These are phyloP conservation scores for Ceratocystis destructans DNA, from an alignment of 2,329 filamentous ascomycete species.

Conservation along the genomic window DNA sequence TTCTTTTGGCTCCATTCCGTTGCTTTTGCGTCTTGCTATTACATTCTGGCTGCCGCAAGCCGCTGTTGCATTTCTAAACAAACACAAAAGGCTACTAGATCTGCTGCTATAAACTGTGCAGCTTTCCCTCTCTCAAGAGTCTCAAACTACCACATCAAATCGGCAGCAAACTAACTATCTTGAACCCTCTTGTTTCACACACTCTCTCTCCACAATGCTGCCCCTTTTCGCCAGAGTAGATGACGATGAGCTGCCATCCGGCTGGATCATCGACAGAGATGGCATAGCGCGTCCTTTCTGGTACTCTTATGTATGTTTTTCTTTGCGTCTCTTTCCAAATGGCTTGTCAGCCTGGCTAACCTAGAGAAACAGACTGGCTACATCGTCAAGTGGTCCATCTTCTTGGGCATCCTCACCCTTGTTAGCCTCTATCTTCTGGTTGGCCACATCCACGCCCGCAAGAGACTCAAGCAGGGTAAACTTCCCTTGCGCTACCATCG, in stretches of 20 bases:
- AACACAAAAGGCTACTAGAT: background rate
- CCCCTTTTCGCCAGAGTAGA: background rate
- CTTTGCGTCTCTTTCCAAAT: background rate
- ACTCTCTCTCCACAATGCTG: background rate
- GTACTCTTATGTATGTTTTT: conserved; percentile 22
- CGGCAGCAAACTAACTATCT: background rate
- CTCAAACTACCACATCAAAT: background rate
- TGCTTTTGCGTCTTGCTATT: background rate
- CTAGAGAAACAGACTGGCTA: conserved; percentile 37
- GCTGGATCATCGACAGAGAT: conserved; percentile 23
- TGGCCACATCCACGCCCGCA: conserved; percentile 57
- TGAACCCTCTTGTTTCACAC: background rate
- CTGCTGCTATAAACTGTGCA: background rate
- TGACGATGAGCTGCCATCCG: conserved; percentile 21
- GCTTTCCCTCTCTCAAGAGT: background rate
- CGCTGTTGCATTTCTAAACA: background rate
- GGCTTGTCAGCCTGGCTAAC: conserved; percentile 13
- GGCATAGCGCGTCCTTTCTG: conserved; percentile 23
- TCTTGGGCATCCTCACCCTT: conserved; percentile 45
- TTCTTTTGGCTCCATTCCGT: background rate
- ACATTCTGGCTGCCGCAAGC: background rate
- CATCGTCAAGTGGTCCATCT: conserved; percentile 58
- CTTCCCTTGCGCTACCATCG: conserved; percentile 56
- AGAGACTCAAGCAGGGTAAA: conserved; percentile 50
- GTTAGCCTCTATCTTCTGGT: conserved; percentile 49